A percentile compares a stretch with the other conserved stretches of the same genome.
Evolutionary conservation across 805 yeast species (phyloP).

Genomic region (Komagataella ulmi): DNA sequence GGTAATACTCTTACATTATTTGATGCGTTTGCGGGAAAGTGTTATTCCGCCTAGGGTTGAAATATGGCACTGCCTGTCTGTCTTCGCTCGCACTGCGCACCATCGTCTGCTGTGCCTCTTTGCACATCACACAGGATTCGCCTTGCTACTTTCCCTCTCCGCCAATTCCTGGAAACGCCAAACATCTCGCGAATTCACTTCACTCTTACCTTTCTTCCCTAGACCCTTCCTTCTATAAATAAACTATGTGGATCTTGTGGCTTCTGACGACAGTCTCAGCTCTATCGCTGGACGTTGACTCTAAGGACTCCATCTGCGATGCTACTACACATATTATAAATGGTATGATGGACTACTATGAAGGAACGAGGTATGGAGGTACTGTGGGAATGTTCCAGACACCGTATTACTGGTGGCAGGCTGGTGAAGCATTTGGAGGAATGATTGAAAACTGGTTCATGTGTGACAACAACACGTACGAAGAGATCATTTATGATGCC

Average conservation of each 20-base stretch:
- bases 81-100: background rate
- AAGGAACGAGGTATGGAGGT: conserved; percentile 53
- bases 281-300: conserved; percentile 7
- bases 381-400: conserved; percentile 74
- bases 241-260: background rate
- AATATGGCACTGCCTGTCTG: background rate
- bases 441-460: conserved; percentile 67
- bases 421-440: conserved; percentile 92
- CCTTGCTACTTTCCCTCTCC: background rate
- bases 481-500: conserved; percentile 42
- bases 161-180: background rate
- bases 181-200: background rate
- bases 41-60: background rate
- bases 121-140: background rate
- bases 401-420: conserved; percentile 99
- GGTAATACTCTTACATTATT: background rate
- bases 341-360: conserved; percentile 61
- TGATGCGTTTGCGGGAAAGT: background rate
- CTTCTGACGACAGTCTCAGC: background rate
- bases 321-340: conserved; percentile 38
- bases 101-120: background rate
- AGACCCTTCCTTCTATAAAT: background rate
- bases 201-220: background rate
- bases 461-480: conserved; percentile 60
- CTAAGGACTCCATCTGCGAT: conserved; percentile 27